Base-by-base conservation (phyloP, 2,329 filamentous ascomycete species). In the Diplodia scrobiculata region DNA sequence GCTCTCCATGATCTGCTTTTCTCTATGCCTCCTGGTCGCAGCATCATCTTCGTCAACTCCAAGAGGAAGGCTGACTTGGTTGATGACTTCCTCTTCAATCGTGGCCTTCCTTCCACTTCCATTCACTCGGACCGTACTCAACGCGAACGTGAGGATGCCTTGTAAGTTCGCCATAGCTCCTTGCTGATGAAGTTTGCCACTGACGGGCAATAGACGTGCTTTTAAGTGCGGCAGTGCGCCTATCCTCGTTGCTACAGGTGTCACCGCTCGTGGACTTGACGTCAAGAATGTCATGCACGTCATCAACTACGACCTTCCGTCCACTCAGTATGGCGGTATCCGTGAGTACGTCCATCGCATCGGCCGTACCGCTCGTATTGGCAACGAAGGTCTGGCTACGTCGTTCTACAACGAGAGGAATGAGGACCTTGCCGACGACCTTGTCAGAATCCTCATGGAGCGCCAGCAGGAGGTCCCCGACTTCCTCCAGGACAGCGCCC, bases 321-420 rank as follows among this genome's bases (percentile, higher is more conserved):
- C 83, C 5, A 79, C 83, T 51, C 81, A 87, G 0, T 84, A 94
- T 71, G 92, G 92, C n/a, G 94, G 93, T 1, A 96, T 97, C 66
- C 88, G 91, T 58, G 95, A 98, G 76, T 99, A 98, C 72, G 88
- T 90, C 29, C 95, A 99, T 74, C 91, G 95, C 13, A 98, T 98
- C 74, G 95, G 95, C 68, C 93, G 95, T 68, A 99, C 95, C 71
- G 95, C 91, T 65, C 91, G 95, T 63, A 97, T 97, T 73, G 95
- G 95, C 2, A 91, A 97, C 71, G 84, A 85, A 52, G 95, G 95
- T 19, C 80, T 92, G 5, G 93, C 95, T 0, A 94, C 91, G 0
- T 97, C 94, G 0, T 94, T 99, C 80, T 98, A 89, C 82, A 91
- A 89, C 29, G 88, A 93, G 0, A 81, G 84, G 0, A 91, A 98